Evolutionary conservation across 108 stramenopile genomes (phyloP).

Genomic region (Skeletonema costatum): DNA sequence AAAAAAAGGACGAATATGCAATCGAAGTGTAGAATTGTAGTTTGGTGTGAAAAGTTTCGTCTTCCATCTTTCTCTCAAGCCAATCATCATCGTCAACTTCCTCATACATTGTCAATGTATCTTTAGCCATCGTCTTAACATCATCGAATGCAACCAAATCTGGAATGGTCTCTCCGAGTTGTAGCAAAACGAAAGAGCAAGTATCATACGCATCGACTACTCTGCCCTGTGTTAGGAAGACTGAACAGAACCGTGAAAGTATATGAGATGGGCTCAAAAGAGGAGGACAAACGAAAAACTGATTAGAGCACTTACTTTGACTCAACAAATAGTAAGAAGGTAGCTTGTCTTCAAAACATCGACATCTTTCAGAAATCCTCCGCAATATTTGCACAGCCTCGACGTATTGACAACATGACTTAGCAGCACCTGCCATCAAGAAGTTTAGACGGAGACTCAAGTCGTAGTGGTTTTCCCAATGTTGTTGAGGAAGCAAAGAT

Average conservation of each 20-base stretch:
- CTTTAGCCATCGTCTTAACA: not conserved
- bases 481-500: no score
- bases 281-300: not conserved
- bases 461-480: no score
- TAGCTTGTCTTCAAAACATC: not conserved
- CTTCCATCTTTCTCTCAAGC: not conserved
- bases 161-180: not conserved
- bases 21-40: not conserved
- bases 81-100: not conserved
- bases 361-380: slow-evolving; percentile 4
- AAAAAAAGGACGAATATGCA: not conserved
- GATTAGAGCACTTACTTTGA: slow-evolving; percentile 1
- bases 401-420: not conserved
- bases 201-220: not conserved
- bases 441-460: no score
- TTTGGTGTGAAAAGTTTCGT: not conserved
- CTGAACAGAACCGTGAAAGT: not conserved
- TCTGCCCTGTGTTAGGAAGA: not conserved
- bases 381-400: slow-evolving; percentile 8
- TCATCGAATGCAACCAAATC: not conserved
- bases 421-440: no score
- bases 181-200: not conserved
- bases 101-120: not conserved
- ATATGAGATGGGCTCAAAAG: not conserved
- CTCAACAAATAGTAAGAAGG: not conserved